phyloP scores from a whole-genome alignment of 2,329 filamentous ascomycete species.

The Penicillium sp. region DNA sequence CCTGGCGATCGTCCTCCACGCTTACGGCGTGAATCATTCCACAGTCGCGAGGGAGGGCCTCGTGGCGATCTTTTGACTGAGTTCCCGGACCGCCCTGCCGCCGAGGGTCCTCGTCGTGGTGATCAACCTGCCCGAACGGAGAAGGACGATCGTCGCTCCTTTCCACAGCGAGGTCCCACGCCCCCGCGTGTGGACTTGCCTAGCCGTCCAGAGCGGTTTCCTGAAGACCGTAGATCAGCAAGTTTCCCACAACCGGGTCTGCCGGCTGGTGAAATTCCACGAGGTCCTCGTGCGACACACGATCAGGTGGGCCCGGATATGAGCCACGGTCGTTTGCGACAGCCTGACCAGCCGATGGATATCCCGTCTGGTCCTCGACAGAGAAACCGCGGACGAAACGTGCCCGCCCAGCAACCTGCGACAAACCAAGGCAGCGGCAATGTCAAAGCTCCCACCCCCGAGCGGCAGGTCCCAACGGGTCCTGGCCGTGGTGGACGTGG shows the following conservation, averaged over 20 bases:
- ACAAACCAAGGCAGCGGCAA: slow-evolving; percentile 17
- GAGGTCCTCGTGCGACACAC: slow-evolving; percentile 44
- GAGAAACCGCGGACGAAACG: slow-evolving; percentile 29
- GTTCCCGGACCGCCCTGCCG: slow-evolving; percentile 21
- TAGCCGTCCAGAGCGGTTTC: slow-evolving; percentile 33
- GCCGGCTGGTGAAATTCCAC: slow-evolving; percentile 45
- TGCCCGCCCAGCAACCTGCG: slow-evolving; percentile 21
- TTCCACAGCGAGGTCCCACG: slow-evolving; percentile 21
- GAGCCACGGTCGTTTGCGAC: slow-evolving; percentile 44
- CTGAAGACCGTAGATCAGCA: slow-evolving; percentile 31
- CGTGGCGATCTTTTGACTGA: slow-evolving; percentile 33
- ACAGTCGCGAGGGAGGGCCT: slow-evolving; percentile 24
- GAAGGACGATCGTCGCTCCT: slow-evolving; percentile 29
- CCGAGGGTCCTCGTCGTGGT: slow-evolving; percentile 28
- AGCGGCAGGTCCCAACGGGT: slow-evolving; percentile 41
- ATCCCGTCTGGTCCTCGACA: slow-evolving; percentile 52
- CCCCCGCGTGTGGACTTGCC: slow-evolving; percentile 27
- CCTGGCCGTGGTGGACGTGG: slow-evolving; percentile 36
- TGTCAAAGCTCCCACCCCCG: slow-evolving; percentile 22
- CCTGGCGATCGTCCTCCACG: slow-evolving; percentile 30
- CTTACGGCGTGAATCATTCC: slow-evolving; percentile 28
- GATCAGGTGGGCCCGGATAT: slow-evolving; percentile 38
- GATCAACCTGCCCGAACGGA: slow-evolving; percentile 22
- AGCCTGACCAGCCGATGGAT: slow-evolving; percentile 35
- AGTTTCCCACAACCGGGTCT: slow-evolving; percentile 21